Base-by-base conservation (phyloP, 1,139 yeast species). In the Taphrina wiesneri region DNA sequence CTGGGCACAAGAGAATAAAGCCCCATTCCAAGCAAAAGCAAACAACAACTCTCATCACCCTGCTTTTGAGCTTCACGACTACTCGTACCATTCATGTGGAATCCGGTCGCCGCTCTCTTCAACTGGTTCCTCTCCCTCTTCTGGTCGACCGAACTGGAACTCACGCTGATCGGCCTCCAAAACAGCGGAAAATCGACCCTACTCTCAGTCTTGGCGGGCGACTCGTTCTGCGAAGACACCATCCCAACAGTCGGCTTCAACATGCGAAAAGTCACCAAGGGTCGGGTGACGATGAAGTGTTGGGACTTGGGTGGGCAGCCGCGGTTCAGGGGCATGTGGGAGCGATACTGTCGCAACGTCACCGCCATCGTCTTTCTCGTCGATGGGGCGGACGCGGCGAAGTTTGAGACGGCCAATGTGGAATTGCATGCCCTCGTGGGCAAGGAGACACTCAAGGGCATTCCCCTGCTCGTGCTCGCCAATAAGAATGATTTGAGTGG, bases 301-400 rank as follows among this genome's bases (percentile, higher is more conserved):
- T 77, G 80, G 80, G 80, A 77, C 72, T 69, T 77, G 34, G 80
- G 80, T 25, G 80, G 80, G 1, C 80, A 77, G 70, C 79, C 79
- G 11, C 70, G 80, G 56, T 77, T 77, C 69, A 67, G 80, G 59
- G 72, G 78, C 45, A 76, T 77, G 79, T 77, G 80, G 80, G 80
- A 77, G 64, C 73, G 80, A 25, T 77, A 77, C 68, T 77, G 80
- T 67, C 73, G 76, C 61, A 79, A 78, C 9, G 78, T 75, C 60
- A 74, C 74, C 63, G 79, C 79, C 21, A 77, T 77, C 28, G 74
- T 77, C 72, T 73, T 77, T 69, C 76, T 77, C 19, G 74, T 77
- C 23, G 80, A 77, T 67, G 70, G 78, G 0, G 78, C 80, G 7
- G 79, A 76, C 68, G 67, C 70, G 26, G 71, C 74, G 11, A 72